Evolutionary conservation across 2,329 filamentous ascomycete species (phyloP).

Genomic region (Aspergillus eucalypticola): DNA sequence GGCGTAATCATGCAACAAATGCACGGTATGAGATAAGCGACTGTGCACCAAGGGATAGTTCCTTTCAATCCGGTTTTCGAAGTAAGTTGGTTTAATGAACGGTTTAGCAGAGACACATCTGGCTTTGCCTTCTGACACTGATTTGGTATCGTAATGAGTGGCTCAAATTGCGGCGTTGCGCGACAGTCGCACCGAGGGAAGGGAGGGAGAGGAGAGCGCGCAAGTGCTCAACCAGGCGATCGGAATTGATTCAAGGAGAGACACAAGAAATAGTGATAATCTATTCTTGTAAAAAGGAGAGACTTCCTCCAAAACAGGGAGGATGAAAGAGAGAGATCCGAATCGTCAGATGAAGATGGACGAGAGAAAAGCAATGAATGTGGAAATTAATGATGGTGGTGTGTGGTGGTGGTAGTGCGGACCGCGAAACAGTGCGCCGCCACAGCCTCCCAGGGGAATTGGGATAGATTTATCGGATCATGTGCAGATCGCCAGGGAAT

Average conservation of each 20-base stretch:
- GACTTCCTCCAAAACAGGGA: not conserved
- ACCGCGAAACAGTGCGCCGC: not conserved
- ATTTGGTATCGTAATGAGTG: slow-evolving; percentile 2
- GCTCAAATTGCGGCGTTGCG: not conserved
- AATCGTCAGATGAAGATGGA: slow-evolving; percentile 1
- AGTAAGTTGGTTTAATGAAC: not conserved
- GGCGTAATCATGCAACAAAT: not conserved
- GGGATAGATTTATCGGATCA: slow-evolving; percentile 1
- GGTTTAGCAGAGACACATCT: not conserved
- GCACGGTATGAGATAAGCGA: not conserved
- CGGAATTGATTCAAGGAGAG: not conserved
- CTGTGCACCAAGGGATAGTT: not conserved
- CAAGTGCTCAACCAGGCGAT: not conserved
- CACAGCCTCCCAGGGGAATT: slow-evolving; percentile 8
- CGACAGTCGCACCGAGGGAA: not conserved
- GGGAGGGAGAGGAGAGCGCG: not conserved
- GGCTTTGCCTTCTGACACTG: not conserved
- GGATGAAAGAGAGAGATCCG: not conserved
- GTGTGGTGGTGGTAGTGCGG: not conserved
- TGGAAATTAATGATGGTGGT: not conserved
- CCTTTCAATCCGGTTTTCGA: not conserved
- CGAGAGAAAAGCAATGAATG: not conserved
- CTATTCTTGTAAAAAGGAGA: not conserved
- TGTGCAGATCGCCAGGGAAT: slow-evolving; percentile 7
- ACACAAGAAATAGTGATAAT: not conserved